Evolutionary conservation across 352 stramenopile genomes (phyloP).

Genomic region (Phytophthora multivora): DNA sequence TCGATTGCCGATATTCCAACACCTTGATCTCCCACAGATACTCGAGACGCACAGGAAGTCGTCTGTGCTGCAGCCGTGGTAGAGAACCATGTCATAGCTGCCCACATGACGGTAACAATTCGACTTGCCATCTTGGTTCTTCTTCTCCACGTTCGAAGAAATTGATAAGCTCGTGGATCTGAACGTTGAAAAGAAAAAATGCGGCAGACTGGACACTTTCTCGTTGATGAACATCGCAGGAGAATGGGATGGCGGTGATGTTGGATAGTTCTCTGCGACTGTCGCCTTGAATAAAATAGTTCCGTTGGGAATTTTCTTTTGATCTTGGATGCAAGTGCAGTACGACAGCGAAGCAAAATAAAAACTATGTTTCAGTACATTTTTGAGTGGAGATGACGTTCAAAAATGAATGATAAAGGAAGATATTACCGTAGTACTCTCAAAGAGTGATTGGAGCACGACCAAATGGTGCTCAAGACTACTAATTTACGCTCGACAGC

Average conservation of each 20-base stretch:
- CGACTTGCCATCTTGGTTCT: constrained; percentile 4
- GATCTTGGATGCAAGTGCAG: too few relatives aligned
- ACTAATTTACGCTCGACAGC: constrained; percentile 1
- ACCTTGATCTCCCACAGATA: constrained; percentile 22
- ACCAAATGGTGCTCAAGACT: constrained; percentile 9
- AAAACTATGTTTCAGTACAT: too few relatives aligned
- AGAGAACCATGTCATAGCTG: constrained; percentile 7
- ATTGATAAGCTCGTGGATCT: not conserved
- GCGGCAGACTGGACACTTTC: not conserved
- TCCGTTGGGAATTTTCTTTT: constrained; percentile 18
- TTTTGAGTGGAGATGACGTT: too few relatives aligned
- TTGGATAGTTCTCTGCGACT: not conserved
- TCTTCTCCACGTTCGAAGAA: not conserved
- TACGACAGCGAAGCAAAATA: too few relatives aligned
- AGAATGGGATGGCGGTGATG: constrained; percentile 5
- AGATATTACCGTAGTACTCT: constrained; percentile 30
- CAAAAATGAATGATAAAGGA: constrained; percentile 7
- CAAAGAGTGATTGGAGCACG: constrained; percentile 19
- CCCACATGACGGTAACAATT: constrained; percentile 4
- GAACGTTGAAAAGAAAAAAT: constrained; percentile 5
- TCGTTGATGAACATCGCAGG: constrained; percentile 2
- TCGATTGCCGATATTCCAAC: constrained; percentile 36
- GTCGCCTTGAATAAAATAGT: constrained; percentile 9
- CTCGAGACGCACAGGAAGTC: constrained; percentile 12
- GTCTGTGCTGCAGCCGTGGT: not conserved